Conservation (phyloP, 139 green algal species). For the Chlorella ohadii region DNA sequence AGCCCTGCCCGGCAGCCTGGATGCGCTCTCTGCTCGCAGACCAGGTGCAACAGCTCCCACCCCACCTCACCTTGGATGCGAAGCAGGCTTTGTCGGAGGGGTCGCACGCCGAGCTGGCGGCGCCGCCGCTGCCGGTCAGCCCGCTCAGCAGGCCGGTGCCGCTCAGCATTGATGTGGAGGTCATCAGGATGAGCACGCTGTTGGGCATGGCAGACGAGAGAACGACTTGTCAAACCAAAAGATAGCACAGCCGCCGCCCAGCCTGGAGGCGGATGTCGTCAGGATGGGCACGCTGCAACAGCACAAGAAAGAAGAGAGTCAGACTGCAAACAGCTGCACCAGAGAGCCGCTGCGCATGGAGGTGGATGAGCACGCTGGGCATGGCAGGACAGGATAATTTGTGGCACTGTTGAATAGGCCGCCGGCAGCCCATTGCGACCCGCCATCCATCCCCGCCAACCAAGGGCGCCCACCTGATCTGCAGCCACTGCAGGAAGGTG, state of each 20-base stretch:
- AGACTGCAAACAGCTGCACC: no score
- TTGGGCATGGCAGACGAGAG: background rate
- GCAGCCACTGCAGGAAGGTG: constrained; percentile 91
- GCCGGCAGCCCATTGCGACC: no score
- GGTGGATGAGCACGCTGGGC: no score
- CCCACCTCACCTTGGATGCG: constrained; percentile 33
- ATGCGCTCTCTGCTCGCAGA: no score
- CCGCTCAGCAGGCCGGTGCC: background rate
- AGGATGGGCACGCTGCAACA: constrained; percentile 60
- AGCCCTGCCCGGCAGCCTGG: no score
- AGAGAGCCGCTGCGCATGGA: no score
- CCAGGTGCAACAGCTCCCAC: background rate
- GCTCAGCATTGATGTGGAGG: constrained; percentile 57
- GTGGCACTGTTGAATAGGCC: no score
- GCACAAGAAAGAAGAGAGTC: no score
- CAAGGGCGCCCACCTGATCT: constrained; percentile 72
- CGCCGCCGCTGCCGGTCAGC: background rate
- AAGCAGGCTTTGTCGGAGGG: constrained; percentile 13
- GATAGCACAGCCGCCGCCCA: no score
- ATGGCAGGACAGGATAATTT: no score
- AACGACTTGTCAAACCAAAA: no score
- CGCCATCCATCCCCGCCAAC: no score
- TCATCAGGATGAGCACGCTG: constrained; percentile 78
- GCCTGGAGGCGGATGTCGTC: constrained; percentile 64
- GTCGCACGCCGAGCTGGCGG: background rate